Evolutionary conservation across 768 basidiomycete species (phyloP).

Genomic region (Rubroboletus pulcherrimus): DNA sequence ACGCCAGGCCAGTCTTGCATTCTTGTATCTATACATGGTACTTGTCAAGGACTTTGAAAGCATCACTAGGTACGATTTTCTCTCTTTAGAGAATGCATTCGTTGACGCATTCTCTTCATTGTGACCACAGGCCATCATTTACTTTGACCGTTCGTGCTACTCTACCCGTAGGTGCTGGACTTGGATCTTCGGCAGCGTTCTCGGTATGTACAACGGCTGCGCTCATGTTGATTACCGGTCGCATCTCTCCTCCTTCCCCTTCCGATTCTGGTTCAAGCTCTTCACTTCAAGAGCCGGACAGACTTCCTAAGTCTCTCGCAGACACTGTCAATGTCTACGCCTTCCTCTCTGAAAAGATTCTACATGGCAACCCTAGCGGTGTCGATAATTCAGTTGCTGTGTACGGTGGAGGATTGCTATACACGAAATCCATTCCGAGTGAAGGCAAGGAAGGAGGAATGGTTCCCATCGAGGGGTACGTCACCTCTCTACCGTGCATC

Average conservation of each 20-base stretch:
- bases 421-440: slow-evolving; percentile 61
- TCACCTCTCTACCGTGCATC: slow-evolving; percentile 4
- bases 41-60: slow-evolving; percentile 44
- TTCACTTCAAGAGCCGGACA: slow-evolving; percentile 42
- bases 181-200: slow-evolving; percentile 96
- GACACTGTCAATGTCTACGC: slow-evolving; percentile 90
- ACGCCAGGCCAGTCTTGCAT: slow-evolving; percentile 59
- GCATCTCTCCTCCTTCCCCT: slow-evolving; percentile 53
- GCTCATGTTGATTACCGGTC: slow-evolving; percentile 70
- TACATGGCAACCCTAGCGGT: slow-evolving; percentile 96
- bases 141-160: slow-evolving; percentile 82
- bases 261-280: slow-evolving; percentile 6
- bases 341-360: slow-evolving; percentile 90
- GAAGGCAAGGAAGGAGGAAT: slow-evolving; percentile 74
- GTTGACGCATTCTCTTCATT: slow-evolving; percentile 10
- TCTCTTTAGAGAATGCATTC: slow-evolving; percentile 9
- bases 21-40: slow-evolving; percentile 91
- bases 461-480: slow-evolving; percentile 82
- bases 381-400: slow-evolving; percentile 95
- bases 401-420: slow-evolving; percentile 88
- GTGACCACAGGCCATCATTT: slow-evolving; percentile 57
- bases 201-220: slow-evolving; percentile 83
- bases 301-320: slow-evolving; percentile 59
- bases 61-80: slow-evolving; percentile 50
- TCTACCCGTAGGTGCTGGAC: slow-evolving; percentile 90